Evolutionary conservation across 2,329 filamentous ascomycete genomes (phyloP).

Genomic region (Colletotrichum simmondsii): DNA sequence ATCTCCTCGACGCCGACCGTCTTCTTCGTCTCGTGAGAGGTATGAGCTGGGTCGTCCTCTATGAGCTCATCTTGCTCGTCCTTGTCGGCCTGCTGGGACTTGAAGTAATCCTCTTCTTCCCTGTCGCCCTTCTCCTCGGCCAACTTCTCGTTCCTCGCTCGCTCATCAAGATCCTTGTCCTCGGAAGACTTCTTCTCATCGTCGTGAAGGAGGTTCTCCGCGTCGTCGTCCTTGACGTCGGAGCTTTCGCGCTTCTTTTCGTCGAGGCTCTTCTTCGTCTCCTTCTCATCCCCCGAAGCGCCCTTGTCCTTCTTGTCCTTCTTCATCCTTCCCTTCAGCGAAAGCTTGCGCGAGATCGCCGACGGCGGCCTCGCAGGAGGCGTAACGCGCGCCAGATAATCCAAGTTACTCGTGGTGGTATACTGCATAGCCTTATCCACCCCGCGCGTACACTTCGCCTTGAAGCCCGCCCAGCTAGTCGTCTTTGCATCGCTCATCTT

Average conservation of each 20-base stretch:
- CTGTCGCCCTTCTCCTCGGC: constrained; percentile 17
- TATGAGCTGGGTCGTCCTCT: constrained; percentile 25
- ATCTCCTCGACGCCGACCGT: constrained; percentile 32
- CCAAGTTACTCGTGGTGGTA: constrained; percentile 28
- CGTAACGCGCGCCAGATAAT: constrained; percentile 26
- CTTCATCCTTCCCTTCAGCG: constrained; percentile 20
- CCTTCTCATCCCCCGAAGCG: constrained; percentile 1
- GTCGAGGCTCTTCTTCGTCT: constrained; percentile 6
- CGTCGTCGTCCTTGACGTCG: neutral
- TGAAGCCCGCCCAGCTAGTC: constrained; percentile 31
- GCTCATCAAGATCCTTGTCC: constrained; percentile 9
- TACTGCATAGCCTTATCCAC: constrained; percentile 33
- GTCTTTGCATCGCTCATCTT: constrained; percentile 30
- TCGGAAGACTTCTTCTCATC: neutral
- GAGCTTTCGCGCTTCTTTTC: constrained; percentile 3
- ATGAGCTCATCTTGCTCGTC: neutral
- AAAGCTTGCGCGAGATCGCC: constrained; percentile 10
- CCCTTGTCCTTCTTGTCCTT: constrained; percentile 25
- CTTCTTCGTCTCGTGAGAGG: constrained; percentile 28
- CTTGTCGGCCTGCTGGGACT: neutral
- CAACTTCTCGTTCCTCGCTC: constrained; percentile 16
- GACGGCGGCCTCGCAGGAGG: constrained; percentile 11
- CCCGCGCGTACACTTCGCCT: constrained; percentile 24
- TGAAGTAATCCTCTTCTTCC: constrained; percentile 3
- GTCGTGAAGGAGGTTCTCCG: neutral